phyloP scores from a whole-genome alignment of 495 filamentous ascomycete species.

The Chlorociboria aeruginascens region DNA sequence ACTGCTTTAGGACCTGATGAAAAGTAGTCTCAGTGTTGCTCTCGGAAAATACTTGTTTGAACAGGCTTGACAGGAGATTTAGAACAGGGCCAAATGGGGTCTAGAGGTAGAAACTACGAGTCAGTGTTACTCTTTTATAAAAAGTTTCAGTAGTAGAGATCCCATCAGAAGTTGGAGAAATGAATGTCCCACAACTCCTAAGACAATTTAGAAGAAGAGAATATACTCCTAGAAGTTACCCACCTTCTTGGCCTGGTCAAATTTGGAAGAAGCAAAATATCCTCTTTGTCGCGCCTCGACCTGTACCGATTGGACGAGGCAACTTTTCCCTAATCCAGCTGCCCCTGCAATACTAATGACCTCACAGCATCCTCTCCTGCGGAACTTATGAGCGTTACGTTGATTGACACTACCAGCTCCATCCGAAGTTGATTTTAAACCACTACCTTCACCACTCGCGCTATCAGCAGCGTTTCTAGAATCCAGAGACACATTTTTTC shows the following conservation, averaged over 20 bases:
- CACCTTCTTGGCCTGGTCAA: constrained; percentile 65
- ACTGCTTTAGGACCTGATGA: constrained; percentile 60
- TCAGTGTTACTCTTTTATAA: too few relatives aligned
- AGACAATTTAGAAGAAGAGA: too few relatives aligned
- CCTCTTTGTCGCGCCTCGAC: constrained; percentile 52
- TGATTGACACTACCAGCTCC: constrained; percentile 13
- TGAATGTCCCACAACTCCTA: too few relatives aligned
- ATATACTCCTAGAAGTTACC: too few relatives aligned
- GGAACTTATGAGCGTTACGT: constrained; percentile 38
- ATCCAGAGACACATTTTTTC: constrained; percentile 15
- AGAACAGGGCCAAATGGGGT: constrained; percentile 77
- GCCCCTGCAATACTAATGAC: constrained; percentile 65
- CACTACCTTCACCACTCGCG: constrained; percentile 6
- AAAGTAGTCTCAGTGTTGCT: constrained; percentile 74
- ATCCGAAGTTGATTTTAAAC: constrained; percentile 8
- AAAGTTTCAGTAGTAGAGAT: too few relatives aligned
- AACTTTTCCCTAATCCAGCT: constrained; percentile 74
- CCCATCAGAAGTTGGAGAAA: too few relatives aligned
- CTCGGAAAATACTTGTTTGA: constrained; percentile 87
- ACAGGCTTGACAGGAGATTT: constrained; percentile 65
- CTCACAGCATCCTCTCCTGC: constrained; percentile 59
- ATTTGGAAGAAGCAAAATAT: constrained; percentile 76
- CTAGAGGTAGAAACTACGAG: too few relatives aligned
- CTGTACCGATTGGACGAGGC: constrained; percentile 67
- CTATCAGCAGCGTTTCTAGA: constrained; percentile 15